These are phyloP conservation scores for Coleophoma cylindrospora DNA, from an alignment of 2,329 filamentous ascomycete species.

Conservation along the genomic window DNA sequence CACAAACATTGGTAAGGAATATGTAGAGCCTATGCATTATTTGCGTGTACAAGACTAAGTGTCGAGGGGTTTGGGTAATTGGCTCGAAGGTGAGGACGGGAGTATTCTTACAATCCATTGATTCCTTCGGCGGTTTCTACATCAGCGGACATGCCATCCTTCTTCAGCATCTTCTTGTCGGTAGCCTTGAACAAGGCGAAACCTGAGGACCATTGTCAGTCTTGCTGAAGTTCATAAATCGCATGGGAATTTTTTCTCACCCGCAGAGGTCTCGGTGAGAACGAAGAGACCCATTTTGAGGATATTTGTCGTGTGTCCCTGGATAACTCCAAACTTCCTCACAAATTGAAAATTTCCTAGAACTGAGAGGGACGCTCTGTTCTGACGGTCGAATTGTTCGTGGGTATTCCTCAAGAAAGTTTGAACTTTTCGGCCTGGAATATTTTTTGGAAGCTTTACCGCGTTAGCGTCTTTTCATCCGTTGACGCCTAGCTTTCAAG, in stretches of 20 bases:
- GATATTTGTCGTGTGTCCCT: conserved; percentile 1
- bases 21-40: too few relatives aligned
- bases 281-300: conserved; percentile 81
- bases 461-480: too few relatives aligned
- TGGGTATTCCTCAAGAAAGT: background rate
- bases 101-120: conserved; percentile 67
- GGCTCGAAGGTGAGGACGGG: conserved; percentile 17
- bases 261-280: conserved; percentile 86
- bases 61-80: background rate
- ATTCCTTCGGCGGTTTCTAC: conserved; percentile 78
- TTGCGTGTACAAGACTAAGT: too few relatives aligned
- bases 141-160: conserved; percentile 72
- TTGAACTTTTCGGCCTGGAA: background rate
- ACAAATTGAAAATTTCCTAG: background rate
- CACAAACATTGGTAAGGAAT: too few relatives aligned
- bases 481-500: background rate
- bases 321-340: background rate
- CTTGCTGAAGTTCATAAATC: too few relatives aligned
- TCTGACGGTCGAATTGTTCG: background rate
- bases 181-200: conserved; percentile 98
- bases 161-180: conserved; percentile 96
- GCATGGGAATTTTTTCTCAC: conserved; percentile 37
- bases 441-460: too few relatives aligned
- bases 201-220: conserved; percentile 39
- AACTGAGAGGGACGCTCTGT: background rate